These are phyloP conservation scores for Protomyces arabidopsidicola DNA, from an alignment of 1,139 yeast genomes.

Conservation along the genomic window DNA sequence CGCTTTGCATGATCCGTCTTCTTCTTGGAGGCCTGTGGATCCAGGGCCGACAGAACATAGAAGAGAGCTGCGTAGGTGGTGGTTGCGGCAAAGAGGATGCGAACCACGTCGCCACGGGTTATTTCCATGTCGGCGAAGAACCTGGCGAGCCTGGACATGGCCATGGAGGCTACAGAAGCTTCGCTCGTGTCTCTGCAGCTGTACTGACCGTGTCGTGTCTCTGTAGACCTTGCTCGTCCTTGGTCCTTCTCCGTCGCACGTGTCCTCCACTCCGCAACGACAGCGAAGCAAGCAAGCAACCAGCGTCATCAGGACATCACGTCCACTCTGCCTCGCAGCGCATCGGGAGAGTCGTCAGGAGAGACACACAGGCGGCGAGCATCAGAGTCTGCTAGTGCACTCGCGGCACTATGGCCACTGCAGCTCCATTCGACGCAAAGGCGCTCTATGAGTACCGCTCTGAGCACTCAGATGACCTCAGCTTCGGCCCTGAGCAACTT, in stretches of 20 bases:
- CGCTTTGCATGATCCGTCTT: slow-evolving; percentile 18
- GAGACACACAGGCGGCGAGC: no score
- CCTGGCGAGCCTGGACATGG: slow-evolving; percentile 4
- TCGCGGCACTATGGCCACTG: neutral
- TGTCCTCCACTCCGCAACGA: neutral
- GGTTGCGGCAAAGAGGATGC: slow-evolving; percentile 20
- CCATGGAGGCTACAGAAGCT: neutral
- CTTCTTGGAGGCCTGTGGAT: slow-evolving; percentile 6
- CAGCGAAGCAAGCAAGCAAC: neutral
- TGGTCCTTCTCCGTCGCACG: neutral
- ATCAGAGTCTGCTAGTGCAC: no score
- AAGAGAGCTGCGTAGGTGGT: slow-evolving; percentile 27
- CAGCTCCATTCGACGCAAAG: slow-evolving; percentile 14
- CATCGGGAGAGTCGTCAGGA: no score
- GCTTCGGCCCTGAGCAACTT: slow-evolving; percentile 60
- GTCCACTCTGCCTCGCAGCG: no score
- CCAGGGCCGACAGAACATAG: slow-evolving; percentile 15
- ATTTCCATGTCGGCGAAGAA: slow-evolving; percentile 14
- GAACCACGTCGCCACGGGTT: slow-evolving; percentile 13
- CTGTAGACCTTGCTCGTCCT: neutral
- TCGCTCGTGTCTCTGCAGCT: no score
- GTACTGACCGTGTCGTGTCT: no score
- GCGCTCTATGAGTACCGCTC: slow-evolving; percentile 70
- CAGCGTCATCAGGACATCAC: neutral
- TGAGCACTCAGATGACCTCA: slow-evolving; percentile 78